A percentile compares a stretch with the other conserved stretches of the same genome.
These are phyloP conservation scores for Pelargonium citronellum DNA, from an alignment of 441 rosid genomes.

Conservation along the genomic window DNA sequence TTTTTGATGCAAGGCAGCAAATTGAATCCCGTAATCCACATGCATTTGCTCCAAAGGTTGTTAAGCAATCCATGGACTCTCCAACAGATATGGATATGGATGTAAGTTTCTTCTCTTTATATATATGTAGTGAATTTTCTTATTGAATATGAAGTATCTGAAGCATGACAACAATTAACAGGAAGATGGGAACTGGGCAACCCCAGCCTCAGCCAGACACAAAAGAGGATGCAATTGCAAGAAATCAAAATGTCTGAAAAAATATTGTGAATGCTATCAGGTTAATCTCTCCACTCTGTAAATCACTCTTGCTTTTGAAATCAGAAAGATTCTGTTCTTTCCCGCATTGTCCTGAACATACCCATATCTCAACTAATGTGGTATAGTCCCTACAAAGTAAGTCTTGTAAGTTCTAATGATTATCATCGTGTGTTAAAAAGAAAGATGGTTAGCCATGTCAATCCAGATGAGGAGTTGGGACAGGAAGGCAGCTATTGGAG, in stretches of 20 bases:
- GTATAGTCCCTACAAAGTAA: background rate
- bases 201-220: constrained; percentile 51
- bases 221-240: constrained; percentile 70
- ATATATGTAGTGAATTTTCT: constrained; percentile 18
- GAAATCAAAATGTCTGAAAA: constrained; percentile 59
- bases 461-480: constrained; percentile 9
- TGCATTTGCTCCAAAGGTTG: constrained; percentile 65
- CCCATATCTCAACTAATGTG: background rate
- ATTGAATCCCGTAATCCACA: constrained; percentile 58
- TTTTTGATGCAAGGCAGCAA: constrained; percentile 45
- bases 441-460: background rate
- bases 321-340: background rate
- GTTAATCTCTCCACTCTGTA: constrained; percentile 21
- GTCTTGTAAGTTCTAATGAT: too few species aligned
- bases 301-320: background rate
- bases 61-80: constrained; percentile 26
- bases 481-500: background rate
- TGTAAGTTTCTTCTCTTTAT: constrained; percentile 8
- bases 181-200: constrained; percentile 34
- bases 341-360: too few species aligned
- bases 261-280: constrained; percentile 76
- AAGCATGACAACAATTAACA: constrained; percentile 19
- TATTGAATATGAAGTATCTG: background rate
- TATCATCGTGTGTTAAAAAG: constrained; percentile 4
- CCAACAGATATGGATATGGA: constrained; percentile 28